Evolutionary conservation across 257 asterid species (phyloP), one percentile per base, ranked within the genome.

Genomic region (Rehmannia glutinosa): DNA sequence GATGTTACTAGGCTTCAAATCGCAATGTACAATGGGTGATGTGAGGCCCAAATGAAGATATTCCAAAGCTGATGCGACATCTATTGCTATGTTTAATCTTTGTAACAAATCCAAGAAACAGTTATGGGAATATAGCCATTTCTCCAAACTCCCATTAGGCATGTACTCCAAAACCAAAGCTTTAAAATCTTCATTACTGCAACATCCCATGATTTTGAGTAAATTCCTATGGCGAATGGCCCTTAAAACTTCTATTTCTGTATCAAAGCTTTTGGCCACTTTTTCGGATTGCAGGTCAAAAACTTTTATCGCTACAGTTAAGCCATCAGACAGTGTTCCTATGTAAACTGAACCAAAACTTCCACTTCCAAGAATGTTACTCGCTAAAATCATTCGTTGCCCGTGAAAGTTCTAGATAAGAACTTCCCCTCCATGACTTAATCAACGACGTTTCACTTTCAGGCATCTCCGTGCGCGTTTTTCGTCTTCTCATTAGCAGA

Each of bases 301-400:
- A 6, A 82, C 87, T 38, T 81, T 83, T 1, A 80, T 59, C 4
- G 90, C 90, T 19, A 80, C 47, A 7, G 3, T 24, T 7, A 45
- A 23, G 7, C 84, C 88, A 72, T 74, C 78, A 10, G 32, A 10
- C 8, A 81, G 74, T 8, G 69, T 49, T 16, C 87, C 93, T 62
- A 17, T 71, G 24, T 62, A 85, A 0, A 85, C 89, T 1, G 84
- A 60, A 46, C 92, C 86, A 20, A 69, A 82, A 68, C 89, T 57
- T 45, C 92, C 89, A 8, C 67, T 70, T 35, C 93, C 93, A 5
- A 86, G 75, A 0, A 75, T 27, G 68, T 82, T 74, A 56, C 67
- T 76, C 32, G 9, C 62, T 61, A 30, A 82, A 84, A 15, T 61
- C 73, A 28, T 84, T 42, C 9, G 91, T 82, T 4, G 83, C 81